phyloP scores from a whole-genome alignment of 2,329 filamentous ascomycete species.

The Phoma herbarum region DNA sequence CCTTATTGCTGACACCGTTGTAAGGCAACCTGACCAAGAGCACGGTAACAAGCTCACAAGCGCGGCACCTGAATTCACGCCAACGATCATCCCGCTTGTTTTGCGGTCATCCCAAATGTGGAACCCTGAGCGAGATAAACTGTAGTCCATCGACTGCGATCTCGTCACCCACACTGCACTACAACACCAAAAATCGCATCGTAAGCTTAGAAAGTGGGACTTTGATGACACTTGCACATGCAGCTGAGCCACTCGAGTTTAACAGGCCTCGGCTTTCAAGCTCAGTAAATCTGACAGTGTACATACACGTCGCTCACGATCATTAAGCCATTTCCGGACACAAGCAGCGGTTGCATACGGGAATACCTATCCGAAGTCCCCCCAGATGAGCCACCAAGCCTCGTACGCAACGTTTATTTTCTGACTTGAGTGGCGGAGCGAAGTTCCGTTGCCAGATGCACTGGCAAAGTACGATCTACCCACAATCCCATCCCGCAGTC shows the following conservation, averaged over 20 bases:
- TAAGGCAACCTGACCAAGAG: background rate
- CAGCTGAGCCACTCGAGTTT: background rate
- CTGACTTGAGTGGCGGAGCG: background rate
- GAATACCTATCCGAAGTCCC: background rate
- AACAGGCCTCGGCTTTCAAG: background rate
- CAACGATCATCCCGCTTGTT: constrained; percentile 3
- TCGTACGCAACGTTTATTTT: background rate
- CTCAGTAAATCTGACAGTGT: background rate
- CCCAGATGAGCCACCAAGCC: background rate
- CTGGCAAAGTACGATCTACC: background rate
- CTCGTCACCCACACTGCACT: background rate
- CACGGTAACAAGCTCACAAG: background rate
- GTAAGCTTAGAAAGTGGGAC: background rate
- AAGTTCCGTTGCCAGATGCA: background rate
- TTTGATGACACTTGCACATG: background rate
- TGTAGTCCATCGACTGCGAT: background rate
- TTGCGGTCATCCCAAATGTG: background rate
- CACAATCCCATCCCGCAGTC: background rate
- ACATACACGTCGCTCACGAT: background rate
- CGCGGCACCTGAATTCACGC: background rate
- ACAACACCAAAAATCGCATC: background rate
- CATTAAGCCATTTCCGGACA: background rate
- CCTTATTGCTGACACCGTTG: constrained; percentile 8
- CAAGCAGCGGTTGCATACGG: background rate
- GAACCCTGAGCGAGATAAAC: constrained; percentile 2